Base-by-base conservation (phyloP, 2,329 filamentous ascomycete species). In the Epichloe festucae region DNA sequence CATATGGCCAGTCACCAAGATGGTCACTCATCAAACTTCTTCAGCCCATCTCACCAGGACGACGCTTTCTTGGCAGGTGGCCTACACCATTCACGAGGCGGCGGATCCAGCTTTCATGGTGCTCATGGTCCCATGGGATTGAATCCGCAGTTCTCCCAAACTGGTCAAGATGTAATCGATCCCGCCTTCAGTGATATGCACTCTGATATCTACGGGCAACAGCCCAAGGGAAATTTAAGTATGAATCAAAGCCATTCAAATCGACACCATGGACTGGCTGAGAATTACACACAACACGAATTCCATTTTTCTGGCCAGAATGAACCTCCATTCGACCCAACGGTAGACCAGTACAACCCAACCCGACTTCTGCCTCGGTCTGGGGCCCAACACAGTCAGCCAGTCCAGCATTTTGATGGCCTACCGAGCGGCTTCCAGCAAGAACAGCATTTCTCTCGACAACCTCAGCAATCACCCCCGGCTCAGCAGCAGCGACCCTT, bases 161-260 rank as follows among this genome's bases (percentile, higher is more conserved):
- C 64, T 14, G 56, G 57, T 40, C 62, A 66, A 53, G 67, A 70
- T 52, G 62, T 65, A 45, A 60, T 71, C 41, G 64, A 71, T 52
- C 62, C 68, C 41, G 60, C 63, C 34, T 69, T 71, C 46, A 58
- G 60, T 57, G 63, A 64, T 51, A 61, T 71, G 10, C 65, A 69
- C 40, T 59, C 67, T 14, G 67, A 68, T 38, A 50, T 70, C 23
- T 72, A 69, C 50, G 57, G 56, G 10, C 67, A 70, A 46, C 67
- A 66, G 49, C 54, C 58, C 23, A 60, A 67, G 46, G 55, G 58
- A 52, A 62, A 63, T 23, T 50, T 57, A 49, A 52, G 38, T 34
- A 34, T 70, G 50, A 60, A 58, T 38, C 65, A 65, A 40, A 57
- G 49, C 49, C 65, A 68, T 46, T 53, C 63, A 10, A 61, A 63